Evolutionary conservation across 164 flowering plant species (phyloP).

Genomic region (Berberis vulgaris): DNA sequence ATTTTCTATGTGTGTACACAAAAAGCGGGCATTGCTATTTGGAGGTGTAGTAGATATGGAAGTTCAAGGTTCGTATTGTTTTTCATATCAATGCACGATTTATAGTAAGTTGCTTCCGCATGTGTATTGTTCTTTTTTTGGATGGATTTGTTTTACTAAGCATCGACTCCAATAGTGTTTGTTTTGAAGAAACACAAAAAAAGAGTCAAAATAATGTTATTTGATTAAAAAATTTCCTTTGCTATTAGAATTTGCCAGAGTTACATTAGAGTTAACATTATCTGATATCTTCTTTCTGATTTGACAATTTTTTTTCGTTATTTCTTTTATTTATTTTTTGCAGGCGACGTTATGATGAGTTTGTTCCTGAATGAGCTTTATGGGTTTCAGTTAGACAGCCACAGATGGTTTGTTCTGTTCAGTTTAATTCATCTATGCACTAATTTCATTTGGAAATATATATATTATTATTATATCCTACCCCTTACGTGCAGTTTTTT

Average conservation of each 20-base stretch:
- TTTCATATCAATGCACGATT: background rate
- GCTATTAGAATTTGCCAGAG: too few species aligned
- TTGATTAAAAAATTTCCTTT: too few species aligned
- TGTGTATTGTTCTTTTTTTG: background rate
- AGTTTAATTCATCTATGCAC: background rate
- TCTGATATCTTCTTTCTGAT: background rate
- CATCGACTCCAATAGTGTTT: background rate
- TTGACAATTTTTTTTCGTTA: background rate
- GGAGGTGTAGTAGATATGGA: slow-evolving; percentile 99
- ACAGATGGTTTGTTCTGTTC: slow-evolving; percentile 56
- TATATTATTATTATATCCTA: too few species aligned
- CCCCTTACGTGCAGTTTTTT: too few species aligned
- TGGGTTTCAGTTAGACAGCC: slow-evolving; percentile 88
- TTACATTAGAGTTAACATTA: too few species aligned
- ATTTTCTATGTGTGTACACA: slow-evolving; percentile 89
- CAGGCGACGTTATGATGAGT: slow-evolving; percentile 95
- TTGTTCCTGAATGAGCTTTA: slow-evolving; percentile 91
- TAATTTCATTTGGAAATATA: background rate
- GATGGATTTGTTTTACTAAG: background rate
- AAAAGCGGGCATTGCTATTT: slow-evolving; percentile 86
- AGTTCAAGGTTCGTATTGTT: slow-evolving; percentile 56
- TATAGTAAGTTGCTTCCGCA: background rate
- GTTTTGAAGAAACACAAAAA: too few species aligned
- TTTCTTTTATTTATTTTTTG: slow-evolving; percentile 9
- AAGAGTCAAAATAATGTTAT: too few species aligned